Evolutionary conservation across 176 grass and related monocot genomes (phyloP).

Genomic region (Oryza punctata): DNA sequence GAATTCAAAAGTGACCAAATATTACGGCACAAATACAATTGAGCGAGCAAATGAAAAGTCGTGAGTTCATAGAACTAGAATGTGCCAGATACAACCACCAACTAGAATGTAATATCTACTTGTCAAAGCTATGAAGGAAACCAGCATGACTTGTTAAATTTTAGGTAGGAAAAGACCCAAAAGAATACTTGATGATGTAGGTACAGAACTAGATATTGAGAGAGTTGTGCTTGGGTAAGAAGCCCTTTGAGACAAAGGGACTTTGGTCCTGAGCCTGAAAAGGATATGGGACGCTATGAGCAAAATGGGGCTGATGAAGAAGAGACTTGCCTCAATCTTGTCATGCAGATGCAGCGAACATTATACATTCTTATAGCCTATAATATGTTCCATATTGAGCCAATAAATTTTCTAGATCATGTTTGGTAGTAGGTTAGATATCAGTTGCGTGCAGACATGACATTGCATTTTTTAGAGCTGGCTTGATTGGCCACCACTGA

Average conservation of each 20-base stretch:
- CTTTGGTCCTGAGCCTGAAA: neutral
- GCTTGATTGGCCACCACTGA: neutral
- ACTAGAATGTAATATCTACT: neutral
- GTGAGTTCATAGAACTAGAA: slow-evolving; percentile 8
- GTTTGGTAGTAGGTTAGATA: neutral
- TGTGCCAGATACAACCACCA: neutral
- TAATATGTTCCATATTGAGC: neutral
- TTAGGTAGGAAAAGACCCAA: neutral
- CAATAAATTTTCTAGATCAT: neutral
- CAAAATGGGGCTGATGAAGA: neutral
- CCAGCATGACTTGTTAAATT: slow-evolving; percentile 15
- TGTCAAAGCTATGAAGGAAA: slow-evolving; percentile 26
- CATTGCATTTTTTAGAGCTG: neutral
- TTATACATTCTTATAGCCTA: neutral
- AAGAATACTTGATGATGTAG: neutral
- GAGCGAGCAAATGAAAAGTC: slow-evolving; percentile 1
- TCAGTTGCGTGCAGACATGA: neutral
- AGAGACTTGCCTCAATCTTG: neutral
- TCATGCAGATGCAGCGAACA: neutral
- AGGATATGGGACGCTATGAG: too few relatives aligned
- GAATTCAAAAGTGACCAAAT: neutral
- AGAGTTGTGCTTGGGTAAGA: neutral
- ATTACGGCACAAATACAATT: neutral
- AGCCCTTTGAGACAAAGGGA: neutral
- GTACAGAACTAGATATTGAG: neutral